Evolutionary conservation across 257 asterid species (phyloP).

Genomic region (Solanum piurae): DNA sequence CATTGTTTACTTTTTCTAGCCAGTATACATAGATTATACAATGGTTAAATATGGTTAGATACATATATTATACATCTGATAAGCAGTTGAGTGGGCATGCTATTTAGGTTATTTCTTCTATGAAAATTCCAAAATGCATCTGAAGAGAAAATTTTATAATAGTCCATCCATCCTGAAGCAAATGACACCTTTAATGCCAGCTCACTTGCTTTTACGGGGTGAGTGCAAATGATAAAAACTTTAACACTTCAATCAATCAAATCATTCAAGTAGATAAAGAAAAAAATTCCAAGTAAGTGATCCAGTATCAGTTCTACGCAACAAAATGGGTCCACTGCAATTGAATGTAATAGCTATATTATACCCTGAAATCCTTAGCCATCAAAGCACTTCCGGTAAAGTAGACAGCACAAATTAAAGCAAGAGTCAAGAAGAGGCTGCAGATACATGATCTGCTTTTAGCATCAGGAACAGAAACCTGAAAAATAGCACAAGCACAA

Average conservation of each 20-base stretch:
- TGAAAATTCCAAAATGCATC: neutral
- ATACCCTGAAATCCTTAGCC: conserved; percentile 39
- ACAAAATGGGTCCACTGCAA: neutral
- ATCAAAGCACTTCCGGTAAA: conserved; percentile 46
- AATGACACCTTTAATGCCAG: neutral
- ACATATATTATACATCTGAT: neutral
- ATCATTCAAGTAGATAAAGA: neutral
- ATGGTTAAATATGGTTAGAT: neutral
- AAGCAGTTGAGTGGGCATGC: neutral
- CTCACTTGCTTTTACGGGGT: neutral
- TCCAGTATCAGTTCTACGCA: neutral
- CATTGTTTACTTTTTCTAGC: neutral
- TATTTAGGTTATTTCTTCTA: neutral
- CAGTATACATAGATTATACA: neutral
- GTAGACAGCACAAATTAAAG: conserved; percentile 53
- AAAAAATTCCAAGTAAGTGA: neutral
- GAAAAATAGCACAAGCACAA: conserved; percentile 9
- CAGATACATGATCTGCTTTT: conserved; percentile 46
- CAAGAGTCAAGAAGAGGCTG: conserved; percentile 33
- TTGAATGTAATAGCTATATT: neutral
- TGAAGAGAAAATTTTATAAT: neutral
- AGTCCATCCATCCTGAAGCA: neutral
- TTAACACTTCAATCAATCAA: neutral
- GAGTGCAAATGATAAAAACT: neutral
- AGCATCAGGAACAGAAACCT: conserved; percentile 40